phyloP scores from a whole-genome alignment of 1,284 basidiomycete species.

The Ceratobasidium sp. region DNA sequence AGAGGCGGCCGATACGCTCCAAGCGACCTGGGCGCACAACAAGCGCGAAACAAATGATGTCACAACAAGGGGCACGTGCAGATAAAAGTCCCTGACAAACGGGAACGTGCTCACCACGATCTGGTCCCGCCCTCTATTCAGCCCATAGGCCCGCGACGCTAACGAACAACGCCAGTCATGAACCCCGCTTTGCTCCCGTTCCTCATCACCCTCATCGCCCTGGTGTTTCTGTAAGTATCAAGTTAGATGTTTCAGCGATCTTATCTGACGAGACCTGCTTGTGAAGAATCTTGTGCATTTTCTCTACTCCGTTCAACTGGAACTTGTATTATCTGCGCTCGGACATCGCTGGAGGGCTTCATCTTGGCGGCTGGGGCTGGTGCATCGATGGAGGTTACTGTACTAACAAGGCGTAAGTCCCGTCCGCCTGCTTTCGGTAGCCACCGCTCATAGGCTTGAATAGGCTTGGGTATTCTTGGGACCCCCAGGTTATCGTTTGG shows the following conservation, averaged over 20 bases:
- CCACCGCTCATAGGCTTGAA: constrained; percentile 3
- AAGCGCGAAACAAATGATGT: constrained; percentile 4
- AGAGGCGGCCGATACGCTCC: not conserved
- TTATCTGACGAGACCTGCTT: constrained; percentile 10
- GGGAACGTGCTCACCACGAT: constrained; percentile 18
- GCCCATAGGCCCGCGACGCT: constrained; percentile 16
- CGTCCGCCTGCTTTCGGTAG: not conserved
- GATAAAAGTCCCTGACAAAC: constrained; percentile 20
- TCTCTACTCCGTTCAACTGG: constrained; percentile 29
- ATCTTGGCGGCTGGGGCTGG: constrained; percentile 33
- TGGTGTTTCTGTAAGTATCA: constrained; percentile 29
- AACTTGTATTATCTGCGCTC: constrained; percentile 33
- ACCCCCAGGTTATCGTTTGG: constrained; percentile 33
- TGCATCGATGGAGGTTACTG: constrained; percentile 17
- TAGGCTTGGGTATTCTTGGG: constrained; percentile 30
- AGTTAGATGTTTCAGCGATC: not conserved
- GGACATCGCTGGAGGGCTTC: constrained; percentile 29
- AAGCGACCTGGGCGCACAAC: too few relatives aligned
- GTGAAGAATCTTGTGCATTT: constrained; percentile 24
- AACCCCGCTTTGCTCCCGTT: constrained; percentile 29
- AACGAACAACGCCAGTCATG: constrained; percentile 8
- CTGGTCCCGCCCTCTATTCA: constrained; percentile 25
- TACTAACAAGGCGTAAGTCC: constrained; percentile 19
- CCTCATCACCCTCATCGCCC: constrained; percentile 27
- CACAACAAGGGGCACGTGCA: not conserved